These are phyloP conservation scores for Beta macrorhiza DNA, from an alignment of 179 eudicot genomes.

Conservation along the genomic window DNA sequence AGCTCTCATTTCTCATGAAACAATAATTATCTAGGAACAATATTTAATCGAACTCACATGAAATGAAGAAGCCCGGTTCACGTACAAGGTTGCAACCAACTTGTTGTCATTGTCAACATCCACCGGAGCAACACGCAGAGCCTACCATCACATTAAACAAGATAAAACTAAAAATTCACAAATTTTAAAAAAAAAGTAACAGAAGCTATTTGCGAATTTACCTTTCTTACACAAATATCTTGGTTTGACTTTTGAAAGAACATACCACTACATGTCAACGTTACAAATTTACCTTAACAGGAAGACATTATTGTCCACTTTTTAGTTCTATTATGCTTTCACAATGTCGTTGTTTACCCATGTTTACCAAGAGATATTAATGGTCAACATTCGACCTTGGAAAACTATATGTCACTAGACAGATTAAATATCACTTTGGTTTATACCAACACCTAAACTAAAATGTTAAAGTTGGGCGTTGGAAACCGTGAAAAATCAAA, in stretches of 20 bases:
- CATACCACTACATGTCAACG: too few relatives aligned
- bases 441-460: too few relatives aligned
- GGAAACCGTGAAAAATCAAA: too few relatives aligned
- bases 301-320: too few relatives aligned
- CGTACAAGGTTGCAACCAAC: constrained; percentile 62
- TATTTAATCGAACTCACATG: constrained; percentile 48
- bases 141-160: constrained; percentile 42
- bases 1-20: background rate
- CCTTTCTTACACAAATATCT: background rate
- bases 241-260: background rate
- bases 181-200: background rate
- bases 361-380: background rate
- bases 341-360: too few relatives aligned
- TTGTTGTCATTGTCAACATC: constrained; percentile 58
- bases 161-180: background rate
- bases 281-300: too few relatives aligned
- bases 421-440: too few relatives aligned
- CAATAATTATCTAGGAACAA: background rate
- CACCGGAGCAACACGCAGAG: constrained; percentile 72
- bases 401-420: too few relatives aligned
- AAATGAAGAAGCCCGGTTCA: constrained; percentile 74
- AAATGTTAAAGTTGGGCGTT: too few relatives aligned
- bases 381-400: background rate
- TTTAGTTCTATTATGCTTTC: too few relatives aligned
- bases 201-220: background rate